phyloP scores from a whole-genome alignment of 2,329 filamentous ascomycete genomes.

The Stachybotrys elegans region DNA sequence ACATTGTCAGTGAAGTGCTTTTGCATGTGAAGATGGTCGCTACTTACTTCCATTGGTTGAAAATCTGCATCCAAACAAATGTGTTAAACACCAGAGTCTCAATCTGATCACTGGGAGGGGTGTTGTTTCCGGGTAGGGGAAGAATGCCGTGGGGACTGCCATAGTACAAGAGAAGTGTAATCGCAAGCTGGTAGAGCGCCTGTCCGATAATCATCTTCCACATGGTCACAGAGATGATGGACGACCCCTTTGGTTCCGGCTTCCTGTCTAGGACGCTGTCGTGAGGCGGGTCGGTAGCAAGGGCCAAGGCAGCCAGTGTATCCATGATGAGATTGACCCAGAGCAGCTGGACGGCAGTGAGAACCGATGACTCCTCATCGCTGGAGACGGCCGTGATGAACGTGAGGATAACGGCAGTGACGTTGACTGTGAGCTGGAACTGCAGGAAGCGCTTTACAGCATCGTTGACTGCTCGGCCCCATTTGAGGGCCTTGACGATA shows the following conservation, averaged over 20 bases:
- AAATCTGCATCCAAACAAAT: conserved; percentile 99
- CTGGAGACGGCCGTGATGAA: conserved; percentile 82
- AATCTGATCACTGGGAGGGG: conserved; percentile 41
- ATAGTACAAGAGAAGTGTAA: conserved; percentile 79
- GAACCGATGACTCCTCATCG: conserved; percentile 62
- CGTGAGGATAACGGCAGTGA: conserved; percentile 81
- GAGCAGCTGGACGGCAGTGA: conserved; percentile 85
- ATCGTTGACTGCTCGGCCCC: conserved; percentile 74
- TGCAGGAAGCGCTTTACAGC: conserved; percentile 73
- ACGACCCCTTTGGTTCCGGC: conserved; percentile 51
- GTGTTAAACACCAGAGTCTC: conserved; percentile 92
- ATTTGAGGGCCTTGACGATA: conserved; percentile 79
- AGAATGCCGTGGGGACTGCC: conserved; percentile 42
- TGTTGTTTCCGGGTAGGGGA: conserved; percentile 46
- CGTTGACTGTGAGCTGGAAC: conserved; percentile 82
- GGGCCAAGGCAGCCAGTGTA: conserved; percentile 81
- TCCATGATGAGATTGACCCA: conserved; percentile 99
- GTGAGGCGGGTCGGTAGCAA: conserved; percentile 86
- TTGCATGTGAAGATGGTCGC: background rate
- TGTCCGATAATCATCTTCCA: conserved; percentile 99
- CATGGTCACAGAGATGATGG: conserved; percentile 82
- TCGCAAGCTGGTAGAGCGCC: conserved; percentile 79
- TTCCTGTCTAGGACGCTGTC: conserved; percentile 76
- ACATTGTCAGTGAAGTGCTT: conserved; percentile 11
- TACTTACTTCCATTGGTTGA: conserved; percentile 91